These are phyloP conservation scores for Komagataella mondaviorum DNA, from an alignment of 805 yeast genomes.

Conservation along the genomic window DNA sequence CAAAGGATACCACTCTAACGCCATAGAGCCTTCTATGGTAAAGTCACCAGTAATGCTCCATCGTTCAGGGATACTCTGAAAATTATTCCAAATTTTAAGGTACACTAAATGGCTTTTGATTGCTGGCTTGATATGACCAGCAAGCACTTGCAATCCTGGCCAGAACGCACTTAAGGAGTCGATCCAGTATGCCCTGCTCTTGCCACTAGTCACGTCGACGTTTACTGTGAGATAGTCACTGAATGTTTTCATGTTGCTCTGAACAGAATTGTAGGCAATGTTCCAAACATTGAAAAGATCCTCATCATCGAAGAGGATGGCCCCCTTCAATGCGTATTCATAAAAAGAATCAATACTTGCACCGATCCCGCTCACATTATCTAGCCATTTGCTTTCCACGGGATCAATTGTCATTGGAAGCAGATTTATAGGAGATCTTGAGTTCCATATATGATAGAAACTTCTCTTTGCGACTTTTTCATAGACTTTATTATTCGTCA, in stretches of 20 bases:
- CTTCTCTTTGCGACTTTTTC: constrained; percentile 49
- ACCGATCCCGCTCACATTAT: constrained; percentile 65
- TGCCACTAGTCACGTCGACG: constrained; percentile 40
- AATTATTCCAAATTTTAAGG: constrained; percentile 68
- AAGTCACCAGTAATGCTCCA: constrained; percentile 40
- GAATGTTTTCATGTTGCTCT: constrained; percentile 27
- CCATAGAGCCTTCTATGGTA: constrained; percentile 23
- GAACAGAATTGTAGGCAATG: constrained; percentile 43
- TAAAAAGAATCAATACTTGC: constrained; percentile 87
- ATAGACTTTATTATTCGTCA: constrained; percentile 65
- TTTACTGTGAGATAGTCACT: constrained; percentile 42
- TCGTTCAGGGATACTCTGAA: constrained; percentile 78
- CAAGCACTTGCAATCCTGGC: constrained; percentile 72
- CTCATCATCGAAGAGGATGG: constrained; percentile 57
- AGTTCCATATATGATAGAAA: constrained; percentile 57
- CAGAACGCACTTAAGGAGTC: constrained; percentile 83
- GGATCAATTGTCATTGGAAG: constrained; percentile 74
- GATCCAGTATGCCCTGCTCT: constrained; percentile 48
- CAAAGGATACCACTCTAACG: constrained; percentile 82
- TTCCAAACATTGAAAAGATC: constrained; percentile 42
- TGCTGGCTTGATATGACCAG: constrained; percentile 64
- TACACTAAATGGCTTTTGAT: constrained; percentile 44
- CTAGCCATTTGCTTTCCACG: constrained; percentile 36
- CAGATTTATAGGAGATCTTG: constrained; percentile 46
- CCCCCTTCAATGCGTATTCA: constrained; percentile 73